These are phyloP conservation scores for Diplodia sapinea DNA, from an alignment of 2,329 filamentous ascomycete species.

Conservation along the genomic window DNA sequence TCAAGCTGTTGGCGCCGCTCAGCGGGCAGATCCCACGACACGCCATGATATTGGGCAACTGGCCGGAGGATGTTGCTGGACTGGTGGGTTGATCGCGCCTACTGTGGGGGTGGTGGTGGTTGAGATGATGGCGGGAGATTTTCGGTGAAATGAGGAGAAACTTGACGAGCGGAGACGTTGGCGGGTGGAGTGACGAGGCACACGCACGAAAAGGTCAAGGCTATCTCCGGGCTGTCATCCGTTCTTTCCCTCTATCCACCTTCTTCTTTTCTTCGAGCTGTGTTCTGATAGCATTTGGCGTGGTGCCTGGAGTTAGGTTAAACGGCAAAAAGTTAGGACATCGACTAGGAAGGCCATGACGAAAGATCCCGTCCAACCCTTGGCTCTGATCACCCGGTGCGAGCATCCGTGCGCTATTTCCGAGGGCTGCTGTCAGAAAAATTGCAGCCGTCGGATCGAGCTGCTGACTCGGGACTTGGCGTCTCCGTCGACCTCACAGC, in stretches of 20 bases:
- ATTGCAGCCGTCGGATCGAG: neutral
- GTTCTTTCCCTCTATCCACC: neutral
- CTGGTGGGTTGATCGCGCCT: conserved; percentile 56
- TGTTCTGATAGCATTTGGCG: conserved; percentile 18
- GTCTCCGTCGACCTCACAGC: neutral
- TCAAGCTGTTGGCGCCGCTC: conserved; percentile 83
- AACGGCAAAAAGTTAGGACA: neutral
- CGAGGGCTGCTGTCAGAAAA: neutral
- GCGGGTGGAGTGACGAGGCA: neutral
- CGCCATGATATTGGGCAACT: conserved; percentile 82
- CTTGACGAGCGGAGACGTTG: neutral
- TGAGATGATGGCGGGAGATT: neutral
- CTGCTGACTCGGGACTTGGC: neutral
- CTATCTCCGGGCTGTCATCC: neutral
- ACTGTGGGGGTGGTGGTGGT: neutral
- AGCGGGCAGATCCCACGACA: conserved; percentile 78
- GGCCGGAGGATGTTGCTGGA: conserved; percentile 84
- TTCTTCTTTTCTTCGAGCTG: neutral
- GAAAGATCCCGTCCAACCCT: neutral
- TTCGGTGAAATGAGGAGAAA: neutral
- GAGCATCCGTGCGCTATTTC: conserved; percentile 9
- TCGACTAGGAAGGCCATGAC: conserved; percentile 2
- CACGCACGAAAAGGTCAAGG: neutral
- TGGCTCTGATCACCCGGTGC: conserved; percentile 15
- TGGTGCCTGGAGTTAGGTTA: conserved; percentile 15